Percentiles rank a stretch among this genome's conserved stretches.
These are phyloP conservation scores for Amphichorda felina DNA, from an alignment of 2,329 filamentous ascomycete genomes.

Conservation along the genomic window DNA sequence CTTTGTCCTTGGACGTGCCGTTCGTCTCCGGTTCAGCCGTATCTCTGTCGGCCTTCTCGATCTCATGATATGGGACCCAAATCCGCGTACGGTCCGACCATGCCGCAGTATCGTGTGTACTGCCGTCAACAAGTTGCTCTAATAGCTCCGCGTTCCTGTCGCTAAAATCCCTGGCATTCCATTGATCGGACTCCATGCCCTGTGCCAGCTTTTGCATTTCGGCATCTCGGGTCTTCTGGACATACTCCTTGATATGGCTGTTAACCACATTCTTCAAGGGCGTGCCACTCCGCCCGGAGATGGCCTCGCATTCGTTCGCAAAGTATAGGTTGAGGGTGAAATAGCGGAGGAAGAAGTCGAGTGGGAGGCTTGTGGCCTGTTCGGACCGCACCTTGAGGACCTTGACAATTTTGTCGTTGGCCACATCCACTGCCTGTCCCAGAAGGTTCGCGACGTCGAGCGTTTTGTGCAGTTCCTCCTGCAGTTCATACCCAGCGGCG, in stretches of 20 bases:
- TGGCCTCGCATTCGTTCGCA: constrained; percentile 75
- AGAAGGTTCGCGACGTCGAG: constrained; percentile 69
- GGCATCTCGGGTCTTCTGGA: constrained; percentile 56
- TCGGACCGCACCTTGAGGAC: constrained; percentile 67
- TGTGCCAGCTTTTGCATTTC: constrained; percentile 66
- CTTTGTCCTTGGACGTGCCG: constrained; percentile 47
- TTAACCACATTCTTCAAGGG: constrained; percentile 71
- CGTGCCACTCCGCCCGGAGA: constrained; percentile 67
- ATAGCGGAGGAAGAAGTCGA: constrained; percentile 65
- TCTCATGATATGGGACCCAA: constrained; percentile 36
- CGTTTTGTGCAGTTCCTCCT: constrained; percentile 66
- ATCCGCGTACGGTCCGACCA: constrained; percentile 54
- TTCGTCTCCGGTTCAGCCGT: constrained; percentile 28
- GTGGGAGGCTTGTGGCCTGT: constrained; percentile 55
- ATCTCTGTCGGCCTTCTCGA: constrained; percentile 19
- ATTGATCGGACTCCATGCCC: constrained; percentile 69
- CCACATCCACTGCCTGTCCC: constrained; percentile 69
- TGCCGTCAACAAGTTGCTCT: constrained; percentile 53
- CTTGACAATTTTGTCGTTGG: constrained; percentile 65
- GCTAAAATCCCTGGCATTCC: constrained; percentile 66
- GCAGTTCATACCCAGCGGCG: constrained; percentile 30
- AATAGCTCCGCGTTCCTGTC: constrained; percentile 49
- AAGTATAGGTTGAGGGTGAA: constrained; percentile 75
- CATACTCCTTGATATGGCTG: constrained; percentile 70
- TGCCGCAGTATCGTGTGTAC: constrained; percentile 54